Percentiles rank a stretch among this genome's conserved stretches.
phyloP scores from a whole-genome alignment of 345 rosid genomes.

The Sisymbrium irio region DNA sequence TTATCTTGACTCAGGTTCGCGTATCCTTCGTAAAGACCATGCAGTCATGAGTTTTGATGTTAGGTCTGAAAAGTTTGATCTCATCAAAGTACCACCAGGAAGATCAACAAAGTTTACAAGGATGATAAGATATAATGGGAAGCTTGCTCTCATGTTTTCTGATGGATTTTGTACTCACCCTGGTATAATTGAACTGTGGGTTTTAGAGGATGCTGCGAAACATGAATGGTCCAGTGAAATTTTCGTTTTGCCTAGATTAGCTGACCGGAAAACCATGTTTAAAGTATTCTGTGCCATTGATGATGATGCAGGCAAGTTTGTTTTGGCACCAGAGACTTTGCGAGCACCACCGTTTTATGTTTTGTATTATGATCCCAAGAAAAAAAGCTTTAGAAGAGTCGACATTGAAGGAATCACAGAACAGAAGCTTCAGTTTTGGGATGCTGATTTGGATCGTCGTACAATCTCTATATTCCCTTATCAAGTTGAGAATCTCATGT shows the following conservation, averaged over 20 bases:
- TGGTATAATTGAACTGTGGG: neutral
- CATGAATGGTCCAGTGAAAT: neutral
- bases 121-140: constrained; percentile 3
- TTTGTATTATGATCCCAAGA: constrained; percentile 20
- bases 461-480: neutral
- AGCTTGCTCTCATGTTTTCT: neutral
- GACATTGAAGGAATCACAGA: constrained; percentile 2
- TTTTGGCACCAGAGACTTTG: constrained; percentile 1
- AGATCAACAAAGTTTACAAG: neutral
- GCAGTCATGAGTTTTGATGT: constrained; percentile 16
- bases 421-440: neutral
- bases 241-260: neutral
- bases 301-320: constrained; percentile 1
- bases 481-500: constrained; percentile 20
- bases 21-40: neutral
- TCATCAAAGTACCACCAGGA: neutral
- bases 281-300: neutral
- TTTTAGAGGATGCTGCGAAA: constrained; percentile 1
- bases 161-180: neutral
- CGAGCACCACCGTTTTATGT: neutral
- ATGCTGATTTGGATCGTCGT: neutral
- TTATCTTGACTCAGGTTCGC: neutral
- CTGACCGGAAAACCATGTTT: neutral
- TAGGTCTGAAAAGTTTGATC: neutral
- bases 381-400: neutral